These are phyloP conservation scores for Circinella minor DNA, from an alignment of 371 early-diverging fungal genomes.

Conservation along the genomic window DNA sequence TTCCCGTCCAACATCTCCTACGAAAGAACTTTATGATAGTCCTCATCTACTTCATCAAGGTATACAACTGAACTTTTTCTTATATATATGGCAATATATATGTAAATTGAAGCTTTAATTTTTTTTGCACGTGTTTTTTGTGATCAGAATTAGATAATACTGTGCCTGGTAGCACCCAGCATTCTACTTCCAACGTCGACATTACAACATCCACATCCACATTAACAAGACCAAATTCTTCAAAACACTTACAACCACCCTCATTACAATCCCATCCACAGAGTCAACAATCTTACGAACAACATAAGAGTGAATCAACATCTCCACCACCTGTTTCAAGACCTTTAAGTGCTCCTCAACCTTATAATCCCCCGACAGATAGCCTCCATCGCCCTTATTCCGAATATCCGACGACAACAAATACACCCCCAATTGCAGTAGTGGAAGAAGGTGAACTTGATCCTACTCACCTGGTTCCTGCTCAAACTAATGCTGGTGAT, in stretches of 20 bases:
- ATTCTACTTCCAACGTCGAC: neutral
- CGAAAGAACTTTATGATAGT: conserved; percentile 3
- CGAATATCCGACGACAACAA: conserved; percentile 9
- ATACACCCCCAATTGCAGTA: neutral
- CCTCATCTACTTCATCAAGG: neutral
- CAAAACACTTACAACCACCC: neutral
- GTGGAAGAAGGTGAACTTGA: conserved; percentile 48
- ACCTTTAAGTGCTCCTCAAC: conserved; percentile 10
- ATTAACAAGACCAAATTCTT: neutral
- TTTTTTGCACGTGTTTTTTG: conserved; percentile 9
- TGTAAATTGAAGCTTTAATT: neutral
- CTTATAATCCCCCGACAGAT: neutral
- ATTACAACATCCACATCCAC: conserved; percentile 1
- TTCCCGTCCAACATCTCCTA: conserved; percentile 19
- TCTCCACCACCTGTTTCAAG: neutral
- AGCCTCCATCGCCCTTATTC: conserved; percentile 11
- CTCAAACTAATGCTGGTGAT: conserved; percentile 55
- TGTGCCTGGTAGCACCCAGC: conserved; percentile 8
- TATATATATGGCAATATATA: neutral
- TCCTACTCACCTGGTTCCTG: conserved; percentile 51
- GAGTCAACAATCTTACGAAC: neutral
- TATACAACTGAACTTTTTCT: neutral
- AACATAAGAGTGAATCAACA: neutral
- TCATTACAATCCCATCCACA: neutral
- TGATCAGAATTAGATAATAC: neutral